Base-by-base conservation (phyloP, 371 early-diverging fungal genomes). In the Saksenaea vasiformis region DNA sequence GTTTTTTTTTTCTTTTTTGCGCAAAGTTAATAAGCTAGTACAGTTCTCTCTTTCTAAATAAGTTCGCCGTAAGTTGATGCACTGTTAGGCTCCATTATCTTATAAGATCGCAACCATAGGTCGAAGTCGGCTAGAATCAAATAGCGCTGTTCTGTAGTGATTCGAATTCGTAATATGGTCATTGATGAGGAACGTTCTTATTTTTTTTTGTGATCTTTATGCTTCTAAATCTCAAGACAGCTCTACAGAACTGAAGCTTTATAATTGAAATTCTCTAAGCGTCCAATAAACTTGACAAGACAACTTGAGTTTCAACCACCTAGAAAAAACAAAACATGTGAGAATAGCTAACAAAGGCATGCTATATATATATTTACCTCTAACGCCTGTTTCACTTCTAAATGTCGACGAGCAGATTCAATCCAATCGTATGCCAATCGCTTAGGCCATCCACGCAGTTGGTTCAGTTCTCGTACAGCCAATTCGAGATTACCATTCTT, bases 371-470 rank as follows among this genome's bases (percentile, higher is more conserved):
- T 17, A 31, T 26, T 66, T 70, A 70, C 90, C 76, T 91, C 84
- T 28, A 95, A 65, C 15, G 93, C 94, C 79, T 96, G 96, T 70
- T 91, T 83, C 34, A 94, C 82, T 77, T 94, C 93, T 64, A 97
- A 82, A 72, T 91, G 88, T 61, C 76, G 72, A 36, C 95, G 82
- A 5, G 95, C 95, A 35, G 85, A 80, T 56, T 72, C 67, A 39
- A 97, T 82, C 97, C 97, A 97, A 75, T 94, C 97, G 64, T 74
- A 67, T 28, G 95, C 93, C 53, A 97, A 72, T 66, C 77, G 79
- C 80, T 90, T 91, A 19, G 94, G 88, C 97, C 97, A 97, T 22
- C 98, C 97, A 62, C 76, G 79, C 44, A 97, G 80, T 74, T 93
- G 94, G 76, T 96, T 96, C 66, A 95, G 65, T 75, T 97, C 96